Base-by-base conservation (phyloP, 2,329 filamentous ascomycete species). In the Aulographum hederae region DNA sequence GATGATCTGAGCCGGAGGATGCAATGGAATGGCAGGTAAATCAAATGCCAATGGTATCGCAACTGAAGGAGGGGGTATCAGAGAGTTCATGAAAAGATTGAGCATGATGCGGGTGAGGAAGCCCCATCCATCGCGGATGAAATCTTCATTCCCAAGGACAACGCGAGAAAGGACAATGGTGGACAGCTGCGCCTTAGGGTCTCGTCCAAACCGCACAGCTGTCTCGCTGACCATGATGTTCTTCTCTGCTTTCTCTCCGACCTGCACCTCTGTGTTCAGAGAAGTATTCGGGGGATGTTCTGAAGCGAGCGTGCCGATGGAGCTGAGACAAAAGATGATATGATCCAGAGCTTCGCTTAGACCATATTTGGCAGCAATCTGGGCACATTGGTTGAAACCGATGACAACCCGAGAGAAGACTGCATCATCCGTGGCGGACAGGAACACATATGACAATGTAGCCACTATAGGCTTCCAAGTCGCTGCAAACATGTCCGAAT, bases 201-300 rank as follows among this genome's bases (percentile, higher is more conserved):
- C 82, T 41, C 86, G 69, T 26, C 89, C 89, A 46, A 98, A 82
- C 48, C 91, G 85, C 37, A 98, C 89, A 28, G 91, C 86, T 39
- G 94, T 73, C 59, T 95, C 86, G 50, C 86, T 95, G 42, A 98
- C 91, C 89, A 98, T 98, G 34, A 98, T 82, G 46, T 77, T 89
- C 52, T 79, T 85, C n/a, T n/a, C n/a, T n/a, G n/a, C n/a, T n/a
- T n/a, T n/a, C 41, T 89, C 79, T 2, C 78, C 81, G 10, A 77
- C 82, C 51, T 95, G 85, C 2, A 98, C 81, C 52, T 95, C 89
- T 0, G 91, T 95, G 47, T 98, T 98, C 18, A 98, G 65, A 6
- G 73, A 61, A 2, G 86, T 98, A 50, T 79, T 93, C 28, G 79
- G 78, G 3, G 78, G 69, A 2, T 61, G 62, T 34, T 80, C 73